Evolutionary conservation across 768 basidiomycete genomes (phyloP).

Genomic region (Guyanaporus albipodus): DNA sequence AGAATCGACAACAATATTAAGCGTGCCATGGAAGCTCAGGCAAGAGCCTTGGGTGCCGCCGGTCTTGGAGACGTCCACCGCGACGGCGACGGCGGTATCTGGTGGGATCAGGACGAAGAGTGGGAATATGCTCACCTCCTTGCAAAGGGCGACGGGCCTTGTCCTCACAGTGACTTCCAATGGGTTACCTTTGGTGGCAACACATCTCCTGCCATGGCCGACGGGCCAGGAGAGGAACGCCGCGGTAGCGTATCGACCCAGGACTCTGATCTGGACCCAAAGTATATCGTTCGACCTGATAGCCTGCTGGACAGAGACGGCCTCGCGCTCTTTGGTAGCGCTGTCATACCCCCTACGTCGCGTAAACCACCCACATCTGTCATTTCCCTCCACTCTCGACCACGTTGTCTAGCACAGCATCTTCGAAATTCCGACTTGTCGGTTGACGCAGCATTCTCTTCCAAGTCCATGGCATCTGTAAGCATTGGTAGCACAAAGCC

Average conservation of each 20-base stretch:
- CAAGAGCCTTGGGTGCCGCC: conserved; percentile 37
- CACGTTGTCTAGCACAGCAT: conserved; percentile 34
- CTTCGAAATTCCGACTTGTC: conserved; percentile 36
- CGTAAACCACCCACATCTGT: conserved; percentile 35
- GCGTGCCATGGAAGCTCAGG: conserved; percentile 53
- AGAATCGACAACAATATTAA: conserved; percentile 50
- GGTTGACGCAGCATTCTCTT: conserved; percentile 30
- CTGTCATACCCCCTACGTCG: conserved; percentile 20
- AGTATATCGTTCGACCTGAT: conserved; percentile 42
- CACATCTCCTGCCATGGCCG: conserved; percentile 10
- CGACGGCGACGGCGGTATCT: conserved; percentile 58
- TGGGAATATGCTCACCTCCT: conserved; percentile 65
- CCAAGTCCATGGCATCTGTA: conserved; percentile 11
- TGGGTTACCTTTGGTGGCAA: conserved; percentile 43
- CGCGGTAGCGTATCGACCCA: conserved; percentile 47
- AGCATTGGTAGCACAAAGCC: conserved; percentile 6
- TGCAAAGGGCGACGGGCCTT: conserved; percentile 32
- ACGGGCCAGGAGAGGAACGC: conserved; percentile 30
- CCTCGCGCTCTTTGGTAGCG: conserved; percentile 31
- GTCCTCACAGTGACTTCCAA: conserved; percentile 30
- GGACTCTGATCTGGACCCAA: conserved; percentile 52
- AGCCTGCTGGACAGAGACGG: conserved; percentile 32
- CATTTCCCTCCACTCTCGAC: conserved; percentile 35
- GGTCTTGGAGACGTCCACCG: conserved; percentile 51
- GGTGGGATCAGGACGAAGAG: conserved; percentile 72